Evolutionary conservation across 495 filamentous ascomycete genomes (phyloP).

Genomic region (Neurospora sp.): DNA sequence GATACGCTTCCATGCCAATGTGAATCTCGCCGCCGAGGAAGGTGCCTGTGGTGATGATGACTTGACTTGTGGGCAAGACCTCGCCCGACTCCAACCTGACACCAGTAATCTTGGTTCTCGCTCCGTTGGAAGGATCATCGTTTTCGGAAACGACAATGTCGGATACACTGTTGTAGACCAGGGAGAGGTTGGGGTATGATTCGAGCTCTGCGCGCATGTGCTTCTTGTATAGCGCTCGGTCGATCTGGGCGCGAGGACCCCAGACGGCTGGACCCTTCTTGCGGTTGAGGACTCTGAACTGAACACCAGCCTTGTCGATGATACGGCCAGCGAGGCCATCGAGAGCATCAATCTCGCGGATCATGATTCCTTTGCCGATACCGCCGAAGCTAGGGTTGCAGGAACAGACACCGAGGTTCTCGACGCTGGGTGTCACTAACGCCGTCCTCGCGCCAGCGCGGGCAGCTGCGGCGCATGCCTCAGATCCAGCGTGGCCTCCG

Average conservation of each 20-base stretch:
- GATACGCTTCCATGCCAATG: slow-evolving; percentile 74
- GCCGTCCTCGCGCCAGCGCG: slow-evolving; percentile 83
- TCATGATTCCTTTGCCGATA: slow-evolving; percentile 96
- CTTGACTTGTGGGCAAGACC: slow-evolving; percentile 65
- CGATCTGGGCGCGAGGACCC: slow-evolving; percentile 94
- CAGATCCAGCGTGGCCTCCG: slow-evolving; percentile 89
- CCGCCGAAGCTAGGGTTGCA: slow-evolving; percentile 97
- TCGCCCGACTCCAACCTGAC: slow-evolving; percentile 84
- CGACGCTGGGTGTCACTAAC: slow-evolving; percentile 73
- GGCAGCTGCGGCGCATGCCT: slow-evolving; percentile 90
- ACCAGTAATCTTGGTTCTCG: slow-evolving; percentile 69
- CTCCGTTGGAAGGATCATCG: slow-evolving; percentile 33
- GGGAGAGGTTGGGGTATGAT: slow-evolving; percentile 61
- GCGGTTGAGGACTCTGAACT: slow-evolving; percentile 80
- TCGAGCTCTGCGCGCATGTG: slow-evolving; percentile 85
- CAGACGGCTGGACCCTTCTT: slow-evolving; percentile 93
- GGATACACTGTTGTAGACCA: slow-evolving; percentile 80
- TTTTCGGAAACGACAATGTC: slow-evolving; percentile 69
- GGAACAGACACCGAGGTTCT: slow-evolving; percentile 90
- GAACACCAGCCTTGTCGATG: slow-evolving; percentile 86
- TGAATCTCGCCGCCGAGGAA: slow-evolving; percentile 97
- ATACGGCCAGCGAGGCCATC: slow-evolving; percentile 85
- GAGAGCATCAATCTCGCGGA: slow-evolving; percentile 90
- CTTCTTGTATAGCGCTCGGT: slow-evolving; percentile 78
- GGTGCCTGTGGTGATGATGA: slow-evolving; percentile 92